Conservation (phyloP, 208 protist species). For the Acanthamoeba royreba region DNA sequence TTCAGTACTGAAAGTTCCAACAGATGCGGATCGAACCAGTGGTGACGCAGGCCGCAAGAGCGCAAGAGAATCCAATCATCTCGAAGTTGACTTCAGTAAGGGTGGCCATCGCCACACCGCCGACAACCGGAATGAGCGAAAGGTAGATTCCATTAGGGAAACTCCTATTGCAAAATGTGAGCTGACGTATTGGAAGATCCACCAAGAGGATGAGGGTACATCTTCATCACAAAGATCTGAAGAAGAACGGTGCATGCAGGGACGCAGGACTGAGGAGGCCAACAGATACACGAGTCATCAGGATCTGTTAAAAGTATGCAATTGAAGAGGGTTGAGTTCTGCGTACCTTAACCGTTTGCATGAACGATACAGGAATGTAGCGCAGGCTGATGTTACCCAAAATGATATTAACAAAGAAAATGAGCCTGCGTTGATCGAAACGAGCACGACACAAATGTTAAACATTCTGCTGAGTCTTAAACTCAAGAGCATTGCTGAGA, state of each 20-base stretch:
- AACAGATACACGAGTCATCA: too few species aligned
- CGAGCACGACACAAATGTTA: background rate
- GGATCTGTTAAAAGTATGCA: background rate
- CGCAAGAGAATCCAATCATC: conserved; percentile 27
- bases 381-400: conserved; percentile 52
- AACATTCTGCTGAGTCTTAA: background rate
- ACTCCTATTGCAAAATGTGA: background rate
- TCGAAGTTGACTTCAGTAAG: conserved; percentile 54
- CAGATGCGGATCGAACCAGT: background rate
- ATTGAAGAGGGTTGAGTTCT: background rate
- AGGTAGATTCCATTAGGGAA: background rate
- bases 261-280: background rate
- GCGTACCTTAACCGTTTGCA: conserved; percentile 55
- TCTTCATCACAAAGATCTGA: background rate
- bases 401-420: conserved; percentile 53
- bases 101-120: conserved; percentile 49
- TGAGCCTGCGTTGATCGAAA: background rate
- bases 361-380: conserved; percentile 59
- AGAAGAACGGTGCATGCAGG: background rate
- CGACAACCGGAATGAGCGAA: conserved; percentile 60
- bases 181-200: background rate
- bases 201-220: background rate
- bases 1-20: background rate
- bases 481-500: background rate
- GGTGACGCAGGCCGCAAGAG: background rate